Conservation (phyloP, 352 stramenopile genomes). For the Pythium aphanidermatum region DNA sequence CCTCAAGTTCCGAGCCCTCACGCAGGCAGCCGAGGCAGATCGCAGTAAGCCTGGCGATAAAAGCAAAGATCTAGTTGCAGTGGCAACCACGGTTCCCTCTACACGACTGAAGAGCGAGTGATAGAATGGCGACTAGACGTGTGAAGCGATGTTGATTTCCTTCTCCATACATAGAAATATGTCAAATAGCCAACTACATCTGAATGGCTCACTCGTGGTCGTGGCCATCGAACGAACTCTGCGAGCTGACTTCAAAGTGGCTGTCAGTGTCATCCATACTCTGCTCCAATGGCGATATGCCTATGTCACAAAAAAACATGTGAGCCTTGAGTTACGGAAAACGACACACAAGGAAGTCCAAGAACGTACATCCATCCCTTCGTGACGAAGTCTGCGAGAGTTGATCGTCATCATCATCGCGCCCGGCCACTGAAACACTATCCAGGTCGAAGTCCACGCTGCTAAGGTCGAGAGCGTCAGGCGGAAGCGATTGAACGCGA, state of each 20-base stretch:
- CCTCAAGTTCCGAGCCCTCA: constrained; percentile 49
- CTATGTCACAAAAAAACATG: constrained; percentile 19
- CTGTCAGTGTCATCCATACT: constrained; percentile 74
- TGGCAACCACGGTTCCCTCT: no score
- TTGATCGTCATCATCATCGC: constrained; percentile 41
- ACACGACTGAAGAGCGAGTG: no score
- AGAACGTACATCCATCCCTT: constrained; percentile 59
- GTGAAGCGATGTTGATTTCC: no score
- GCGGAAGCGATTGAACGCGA: constrained; percentile 52
- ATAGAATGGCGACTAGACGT: no score
- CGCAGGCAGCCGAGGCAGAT: no score
- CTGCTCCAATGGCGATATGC: constrained; percentile 68
- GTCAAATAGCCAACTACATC: no score
- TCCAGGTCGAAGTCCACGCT: constrained; percentile 74
- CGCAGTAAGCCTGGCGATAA: no score
- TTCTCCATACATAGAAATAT: no score
- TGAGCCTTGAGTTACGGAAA: no score
- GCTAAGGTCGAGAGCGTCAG: constrained; percentile 47
- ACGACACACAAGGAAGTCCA: no score
- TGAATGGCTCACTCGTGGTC: not conserved
- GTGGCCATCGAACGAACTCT: constrained; percentile 36
- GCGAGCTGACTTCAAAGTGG: constrained; percentile 79
- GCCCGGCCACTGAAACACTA: constrained; percentile 68
- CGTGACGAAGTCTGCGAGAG: constrained; percentile 71
- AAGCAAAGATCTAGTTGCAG: no score